Evolutionary conservation across 345 rosid genomes (phyloP).

Genomic region (Hibiscus trionum): DNA sequence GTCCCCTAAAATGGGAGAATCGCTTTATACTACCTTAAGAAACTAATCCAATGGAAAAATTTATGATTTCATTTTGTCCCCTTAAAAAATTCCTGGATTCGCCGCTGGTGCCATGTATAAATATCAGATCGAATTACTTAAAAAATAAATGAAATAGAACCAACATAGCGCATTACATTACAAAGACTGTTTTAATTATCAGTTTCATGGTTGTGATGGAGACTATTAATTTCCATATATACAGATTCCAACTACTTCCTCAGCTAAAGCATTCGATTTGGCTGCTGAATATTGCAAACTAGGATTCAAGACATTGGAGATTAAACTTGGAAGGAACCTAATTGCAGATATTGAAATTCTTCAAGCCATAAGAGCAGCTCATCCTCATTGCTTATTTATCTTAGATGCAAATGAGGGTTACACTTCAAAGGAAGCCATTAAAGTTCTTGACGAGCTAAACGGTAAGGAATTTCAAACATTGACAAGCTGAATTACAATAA

Average conservation of each 20-base stretch:
- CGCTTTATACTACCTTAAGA: too few relatives aligned
- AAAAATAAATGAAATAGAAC: not conserved
- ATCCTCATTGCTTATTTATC: conserved; percentile 10
- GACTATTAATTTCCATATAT: not conserved
- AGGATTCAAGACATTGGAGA: conserved; percentile 12
- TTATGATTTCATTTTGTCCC: too few relatives aligned
- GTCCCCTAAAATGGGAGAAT: too few relatives aligned
- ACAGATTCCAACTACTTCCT: conserved; percentile 9
- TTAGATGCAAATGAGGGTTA: conserved; percentile 14
- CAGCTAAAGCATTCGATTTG: conserved; percentile 8
- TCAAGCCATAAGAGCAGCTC: conserved; percentile 6
- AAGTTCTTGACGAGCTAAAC: conserved; percentile 7
- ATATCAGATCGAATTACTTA: not conserved
- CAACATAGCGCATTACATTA: not conserved
- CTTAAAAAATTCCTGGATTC: too few relatives aligned
- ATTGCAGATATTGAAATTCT: conserved; percentile 10
- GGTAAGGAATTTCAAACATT: not conserved
- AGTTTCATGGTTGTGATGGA: not conserved
- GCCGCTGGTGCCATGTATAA: too few relatives aligned
- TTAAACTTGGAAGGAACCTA: not conserved
- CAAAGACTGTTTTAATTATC: not conserved
- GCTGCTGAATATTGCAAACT: conserved; percentile 8
- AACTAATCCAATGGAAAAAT: too few relatives aligned
- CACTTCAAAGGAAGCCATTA: conserved; percentile 10
- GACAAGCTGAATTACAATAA: not conserved